phyloP scores from a whole-genome alignment of 139 green algal genomes.

The Pedinophyceae sp. region DNA sequence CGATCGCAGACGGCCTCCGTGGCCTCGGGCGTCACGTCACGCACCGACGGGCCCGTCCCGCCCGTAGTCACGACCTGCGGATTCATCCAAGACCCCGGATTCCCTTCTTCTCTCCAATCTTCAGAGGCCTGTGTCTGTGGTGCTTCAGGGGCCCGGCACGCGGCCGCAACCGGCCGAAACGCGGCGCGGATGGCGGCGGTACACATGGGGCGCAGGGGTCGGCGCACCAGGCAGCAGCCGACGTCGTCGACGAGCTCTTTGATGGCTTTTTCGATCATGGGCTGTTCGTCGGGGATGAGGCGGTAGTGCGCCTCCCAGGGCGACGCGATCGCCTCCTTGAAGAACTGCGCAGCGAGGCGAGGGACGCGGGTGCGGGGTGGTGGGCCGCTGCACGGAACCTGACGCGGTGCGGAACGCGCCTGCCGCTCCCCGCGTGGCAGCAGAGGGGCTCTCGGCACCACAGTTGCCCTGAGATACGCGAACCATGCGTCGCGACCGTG shows the following conservation, averaged over 20 bases:
- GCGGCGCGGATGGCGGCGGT: not conserved
- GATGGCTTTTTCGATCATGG: constrained; percentile 57
- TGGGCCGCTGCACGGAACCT: too few relatives aligned
- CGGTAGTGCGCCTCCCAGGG: constrained; percentile 56
- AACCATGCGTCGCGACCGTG: too few relatives aligned
- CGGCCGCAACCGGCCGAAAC: too few relatives aligned
- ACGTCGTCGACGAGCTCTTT: constrained; percentile 55
- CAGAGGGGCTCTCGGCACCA: too few relatives aligned
- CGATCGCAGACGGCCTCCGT: constrained; percentile 70
- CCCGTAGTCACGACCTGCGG: constrained; percentile 19
- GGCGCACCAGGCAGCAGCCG: constrained; percentile 72
- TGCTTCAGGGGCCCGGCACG: too few relatives aligned
- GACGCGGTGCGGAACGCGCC: too few relatives aligned
- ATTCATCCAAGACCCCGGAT: not conserved
- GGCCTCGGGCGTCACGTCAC: constrained; percentile 85
- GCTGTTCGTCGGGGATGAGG: constrained; percentile 64
- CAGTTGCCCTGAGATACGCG: not conserved
- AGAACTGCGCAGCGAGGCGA: too few relatives aligned
- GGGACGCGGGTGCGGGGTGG: too few relatives aligned
- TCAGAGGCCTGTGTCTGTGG: too few relatives aligned
- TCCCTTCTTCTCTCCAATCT: not conserved
- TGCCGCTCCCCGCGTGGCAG: too few relatives aligned
- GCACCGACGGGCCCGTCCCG: constrained; percentile 62
- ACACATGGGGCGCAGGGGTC: constrained; percentile 35
- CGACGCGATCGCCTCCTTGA: constrained; percentile 59